These are phyloP conservation scores for Kurtzmaniella quercitrusa DNA, from an alignment of 1,139 yeast species.

Conservation along the genomic window DNA sequence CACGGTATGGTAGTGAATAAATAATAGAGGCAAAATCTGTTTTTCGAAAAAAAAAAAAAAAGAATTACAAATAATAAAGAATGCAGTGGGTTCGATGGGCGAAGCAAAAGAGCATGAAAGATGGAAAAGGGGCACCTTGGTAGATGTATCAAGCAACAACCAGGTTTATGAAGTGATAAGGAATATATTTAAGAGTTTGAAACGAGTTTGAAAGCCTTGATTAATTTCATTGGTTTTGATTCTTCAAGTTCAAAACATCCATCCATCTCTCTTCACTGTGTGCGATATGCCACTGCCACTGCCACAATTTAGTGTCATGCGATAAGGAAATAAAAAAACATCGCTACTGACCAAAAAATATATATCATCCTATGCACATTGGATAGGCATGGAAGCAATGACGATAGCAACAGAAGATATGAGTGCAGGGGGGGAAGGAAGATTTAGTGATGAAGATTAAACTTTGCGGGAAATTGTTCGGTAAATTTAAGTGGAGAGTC, in stretches of 20 bases:
- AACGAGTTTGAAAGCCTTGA: too few relatives aligned
- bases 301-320: not conserved
- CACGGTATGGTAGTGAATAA: not conserved
- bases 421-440: not conserved
- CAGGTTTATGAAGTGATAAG: too few relatives aligned
- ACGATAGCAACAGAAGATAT: too few relatives aligned
- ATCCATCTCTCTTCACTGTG: too few relatives aligned
- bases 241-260: too few relatives aligned
- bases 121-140: not conserved
- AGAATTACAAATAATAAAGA: not conserved
- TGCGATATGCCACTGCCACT: too few relatives aligned
- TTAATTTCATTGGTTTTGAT: too few relatives aligned
- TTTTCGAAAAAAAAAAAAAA: not conserved
- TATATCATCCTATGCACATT: not conserved
- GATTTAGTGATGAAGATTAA: too few relatives aligned
- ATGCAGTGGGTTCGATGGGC: not conserved
- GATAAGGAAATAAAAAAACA: conserved; percentile 1
- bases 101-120: not conserved
- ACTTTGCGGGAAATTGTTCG: too few relatives aligned
- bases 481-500: too few relatives aligned
- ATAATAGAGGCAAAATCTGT: not conserved
- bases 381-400: not conserved
- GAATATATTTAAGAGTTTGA: too few relatives aligned
- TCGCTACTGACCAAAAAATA: not conserved
- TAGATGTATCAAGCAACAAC: too few relatives aligned